Conservation (phyloP, 2,329 filamentous ascomycete genomes). For the Colletotrichum truncatum region DNA sequence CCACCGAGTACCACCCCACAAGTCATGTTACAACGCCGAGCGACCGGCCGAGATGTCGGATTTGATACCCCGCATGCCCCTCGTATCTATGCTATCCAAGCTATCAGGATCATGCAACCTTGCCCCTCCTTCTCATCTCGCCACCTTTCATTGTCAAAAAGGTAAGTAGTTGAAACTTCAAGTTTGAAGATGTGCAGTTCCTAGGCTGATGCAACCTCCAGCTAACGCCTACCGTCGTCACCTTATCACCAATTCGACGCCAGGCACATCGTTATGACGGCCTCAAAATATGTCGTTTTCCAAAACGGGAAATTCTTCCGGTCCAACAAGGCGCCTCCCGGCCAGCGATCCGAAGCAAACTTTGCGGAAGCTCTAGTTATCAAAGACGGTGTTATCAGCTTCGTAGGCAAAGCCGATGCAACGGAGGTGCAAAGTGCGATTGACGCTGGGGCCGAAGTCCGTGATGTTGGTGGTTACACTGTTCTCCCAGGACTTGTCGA, state of each 20-base stretch:
- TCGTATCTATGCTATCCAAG: conserved; percentile 16
- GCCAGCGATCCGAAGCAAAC: conserved; percentile 31
- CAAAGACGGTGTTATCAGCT: conserved; percentile 42
- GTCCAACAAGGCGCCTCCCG: conserved; percentile 11
- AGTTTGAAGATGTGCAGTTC: background rate
- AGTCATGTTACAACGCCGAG: conserved; percentile 17
- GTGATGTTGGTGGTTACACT: conserved; percentile 44
- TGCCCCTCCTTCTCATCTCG: background rate
- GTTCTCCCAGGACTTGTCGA: conserved; percentile 66
- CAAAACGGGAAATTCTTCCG: conserved; percentile 26
- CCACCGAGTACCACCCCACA: background rate
- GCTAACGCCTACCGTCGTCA: background rate
- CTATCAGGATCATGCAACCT: conserved; percentile 5
- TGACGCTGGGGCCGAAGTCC: conserved; percentile 29
- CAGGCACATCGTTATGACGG: background rate
- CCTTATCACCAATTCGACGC: background rate
- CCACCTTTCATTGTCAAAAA: background rate
- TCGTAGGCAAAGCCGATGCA: conserved; percentile 42
- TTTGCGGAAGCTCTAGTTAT: conserved; percentile 46
- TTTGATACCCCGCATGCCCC: conserved; percentile 11
- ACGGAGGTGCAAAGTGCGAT: conserved; percentile 33
- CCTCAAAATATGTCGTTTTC: conserved; percentile 14
- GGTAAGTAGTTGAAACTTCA: background rate
- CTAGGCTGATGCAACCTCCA: background rate
- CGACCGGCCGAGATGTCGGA: conserved; percentile 18